phyloP scores from a whole-genome alignment of 129 eudicot species.

The Mikania micrantha region DNA sequence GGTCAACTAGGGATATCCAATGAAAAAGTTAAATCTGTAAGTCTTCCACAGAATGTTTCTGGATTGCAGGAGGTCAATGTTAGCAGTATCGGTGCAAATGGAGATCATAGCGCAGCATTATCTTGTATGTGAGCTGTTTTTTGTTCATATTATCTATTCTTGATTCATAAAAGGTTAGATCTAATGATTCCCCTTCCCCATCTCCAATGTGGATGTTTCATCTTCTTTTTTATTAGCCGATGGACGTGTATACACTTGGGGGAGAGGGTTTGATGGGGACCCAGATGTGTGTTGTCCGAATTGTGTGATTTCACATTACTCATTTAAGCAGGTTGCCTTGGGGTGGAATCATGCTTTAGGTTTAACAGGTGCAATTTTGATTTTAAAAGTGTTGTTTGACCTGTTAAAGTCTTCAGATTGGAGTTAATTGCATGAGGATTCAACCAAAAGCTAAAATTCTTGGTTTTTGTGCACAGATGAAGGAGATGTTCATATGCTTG shows the following conservation, averaged over 20 bases:
- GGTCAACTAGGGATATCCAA: too few relatives aligned
- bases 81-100: slow-evolving; percentile 59
- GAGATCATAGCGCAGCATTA: slow-evolving; percentile 88
- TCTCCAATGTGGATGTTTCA: not conserved
- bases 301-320: too few relatives aligned
- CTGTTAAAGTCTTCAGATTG: not conserved
- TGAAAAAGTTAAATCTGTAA: too few relatives aligned
- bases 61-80: too few relatives aligned
- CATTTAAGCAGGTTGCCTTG: slow-evolving; percentile 52
- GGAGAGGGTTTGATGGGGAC: too few relatives aligned
- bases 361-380: slow-evolving; percentile 11
- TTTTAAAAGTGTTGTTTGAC: not conserved
- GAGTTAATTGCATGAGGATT: too few relatives aligned
- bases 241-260: slow-evolving; percentile 55
- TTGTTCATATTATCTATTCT: not conserved
- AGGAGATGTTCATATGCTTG: slow-evolving; percentile 60
- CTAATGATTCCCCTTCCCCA: too few relatives aligned
- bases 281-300: too few relatives aligned
- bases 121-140: slow-evolving; percentile 41
- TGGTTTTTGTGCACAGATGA: slow-evolving; percentile 38
- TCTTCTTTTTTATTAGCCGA: slow-evolving; percentile 33
- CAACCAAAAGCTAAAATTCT: not conserved
- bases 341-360: slow-evolving; percentile 86
- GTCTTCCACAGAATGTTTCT: too few relatives aligned
- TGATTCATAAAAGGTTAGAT: not conserved